phyloP scores from a whole-genome alignment of 768 basidiomycete genomes.

The Pleurotus sapidus region DNA sequence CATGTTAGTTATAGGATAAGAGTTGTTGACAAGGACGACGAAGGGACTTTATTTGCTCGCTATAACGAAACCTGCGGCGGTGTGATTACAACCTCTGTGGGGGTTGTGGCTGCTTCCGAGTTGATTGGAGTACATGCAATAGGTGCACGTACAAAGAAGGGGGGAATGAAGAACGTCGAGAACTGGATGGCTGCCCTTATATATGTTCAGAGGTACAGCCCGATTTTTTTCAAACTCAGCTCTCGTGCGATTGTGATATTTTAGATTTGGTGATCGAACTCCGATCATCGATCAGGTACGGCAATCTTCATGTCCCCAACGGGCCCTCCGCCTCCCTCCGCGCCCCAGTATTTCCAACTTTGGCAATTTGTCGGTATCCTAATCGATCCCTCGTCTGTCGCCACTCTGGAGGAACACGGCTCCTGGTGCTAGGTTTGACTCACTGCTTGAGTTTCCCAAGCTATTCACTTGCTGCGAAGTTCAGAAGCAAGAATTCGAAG shows the following conservation, averaged over 20 bases:
- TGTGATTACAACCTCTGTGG: conserved; percentile 85
- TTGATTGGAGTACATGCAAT: conserved; percentile 95
- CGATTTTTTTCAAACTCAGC: not conserved
- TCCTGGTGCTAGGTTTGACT: no score
- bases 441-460: no score
- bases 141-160: conserved; percentile 36
- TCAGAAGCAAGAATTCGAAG: no score
- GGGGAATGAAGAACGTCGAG: not conserved
- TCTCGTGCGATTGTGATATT: not conserved
- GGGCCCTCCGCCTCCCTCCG: not conserved
- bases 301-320: not conserved
- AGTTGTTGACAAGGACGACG: conserved; percentile 17
- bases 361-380: no score
- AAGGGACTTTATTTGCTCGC: conserved; percentile 32
- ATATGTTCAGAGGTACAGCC: not conserved
- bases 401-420: no score
- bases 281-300: not conserved
- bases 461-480: no score
- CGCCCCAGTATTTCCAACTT: not conserved
- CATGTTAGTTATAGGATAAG: conserved; percentile 36
- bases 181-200: not conserved
- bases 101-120: conserved; percentile 87
- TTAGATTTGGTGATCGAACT: not conserved
- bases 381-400: no score
- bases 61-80: conserved; percentile 65